Conservation (phyloP, 148 eudicot genomes). For the Chenopodium berlandieri region DNA sequence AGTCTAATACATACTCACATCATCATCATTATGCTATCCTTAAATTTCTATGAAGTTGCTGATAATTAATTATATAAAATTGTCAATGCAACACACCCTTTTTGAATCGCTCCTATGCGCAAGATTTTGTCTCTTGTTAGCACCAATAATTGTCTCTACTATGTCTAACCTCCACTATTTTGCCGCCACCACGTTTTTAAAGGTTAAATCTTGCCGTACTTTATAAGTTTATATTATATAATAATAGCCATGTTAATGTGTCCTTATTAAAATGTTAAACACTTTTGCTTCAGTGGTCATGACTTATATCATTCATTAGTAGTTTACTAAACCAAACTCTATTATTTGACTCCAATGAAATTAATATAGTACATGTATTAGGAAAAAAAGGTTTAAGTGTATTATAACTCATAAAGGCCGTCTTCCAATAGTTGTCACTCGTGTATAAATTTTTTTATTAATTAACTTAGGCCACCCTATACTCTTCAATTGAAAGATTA, state of each 20-base stretch:
- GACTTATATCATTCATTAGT: not conserved
- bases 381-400: not conserved
- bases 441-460: too few species aligned
- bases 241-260: not conserved
- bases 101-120: slow-evolving; percentile 9
- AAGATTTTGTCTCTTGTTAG: slow-evolving; percentile 17
- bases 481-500: too few species aligned
- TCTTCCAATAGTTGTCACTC: too few species aligned
- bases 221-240: not conserved
- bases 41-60: not conserved
- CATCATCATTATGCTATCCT: slow-evolving; percentile 13
- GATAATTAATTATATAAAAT: slow-evolving; percentile 1
- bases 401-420: too few species aligned
- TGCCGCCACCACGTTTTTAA: slow-evolving; percentile 12
- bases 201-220: not conserved
- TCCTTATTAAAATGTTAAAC: not conserved
- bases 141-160: slow-evolving; percentile 19
- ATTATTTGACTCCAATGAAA: not conserved
- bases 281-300: not conserved
- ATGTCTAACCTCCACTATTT: not conserved
- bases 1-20: not conserved
- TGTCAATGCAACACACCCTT: slow-evolving; percentile 14
- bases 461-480: too few species aligned
- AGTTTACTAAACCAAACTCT: not conserved
- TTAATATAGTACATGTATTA: not conserved